Conservation (phyloP, 2,329 filamentous ascomycete species). For the Trichoderma atroviride region DNA sequence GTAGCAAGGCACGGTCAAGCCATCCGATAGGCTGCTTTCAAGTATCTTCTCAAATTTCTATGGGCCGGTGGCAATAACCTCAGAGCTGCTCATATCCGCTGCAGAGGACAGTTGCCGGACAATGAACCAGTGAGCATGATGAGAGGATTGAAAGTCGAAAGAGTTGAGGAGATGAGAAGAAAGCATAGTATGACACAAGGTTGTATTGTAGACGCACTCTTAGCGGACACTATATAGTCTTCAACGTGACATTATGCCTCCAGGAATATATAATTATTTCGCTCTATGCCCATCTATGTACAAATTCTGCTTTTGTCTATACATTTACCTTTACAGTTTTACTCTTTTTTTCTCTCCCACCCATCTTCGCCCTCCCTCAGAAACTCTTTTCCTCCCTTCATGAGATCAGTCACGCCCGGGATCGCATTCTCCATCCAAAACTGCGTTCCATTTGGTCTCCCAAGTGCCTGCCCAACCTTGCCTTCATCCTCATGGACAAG, state of each 20-base stretch:
- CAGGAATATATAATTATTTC: background rate
- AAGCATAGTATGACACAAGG: background rate
- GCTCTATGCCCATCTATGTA: background rate
- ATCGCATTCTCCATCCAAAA: slow-evolving; percentile 22
- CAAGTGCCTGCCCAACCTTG: slow-evolving; percentile 17
- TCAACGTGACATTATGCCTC: background rate
- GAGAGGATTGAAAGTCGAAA: background rate
- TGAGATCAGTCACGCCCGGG: slow-evolving; percentile 3
- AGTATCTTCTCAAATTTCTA: too few relatives aligned
- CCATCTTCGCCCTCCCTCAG: slow-evolving; percentile 10
- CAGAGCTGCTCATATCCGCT: too few relatives aligned
- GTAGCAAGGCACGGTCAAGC: too few relatives aligned
- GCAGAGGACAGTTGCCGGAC: too few relatives aligned
- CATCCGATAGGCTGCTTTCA: too few relatives aligned
- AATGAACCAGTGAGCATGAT: background rate
- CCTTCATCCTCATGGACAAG: slow-evolving; percentile 15
- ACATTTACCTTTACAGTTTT: background rate
- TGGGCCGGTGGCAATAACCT: too few relatives aligned
- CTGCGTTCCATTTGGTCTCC: slow-evolving; percentile 11
- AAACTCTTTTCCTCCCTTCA: slow-evolving; percentile 12
- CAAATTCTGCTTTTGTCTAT: background rate
- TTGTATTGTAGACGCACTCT: background rate
- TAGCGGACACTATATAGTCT: background rate
- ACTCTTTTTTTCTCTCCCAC: slow-evolving; percentile 13
- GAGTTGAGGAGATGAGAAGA: background rate